Evolutionary conservation across 805 yeast species (phyloP).

Genomic region (Candida ovalis): DNA sequence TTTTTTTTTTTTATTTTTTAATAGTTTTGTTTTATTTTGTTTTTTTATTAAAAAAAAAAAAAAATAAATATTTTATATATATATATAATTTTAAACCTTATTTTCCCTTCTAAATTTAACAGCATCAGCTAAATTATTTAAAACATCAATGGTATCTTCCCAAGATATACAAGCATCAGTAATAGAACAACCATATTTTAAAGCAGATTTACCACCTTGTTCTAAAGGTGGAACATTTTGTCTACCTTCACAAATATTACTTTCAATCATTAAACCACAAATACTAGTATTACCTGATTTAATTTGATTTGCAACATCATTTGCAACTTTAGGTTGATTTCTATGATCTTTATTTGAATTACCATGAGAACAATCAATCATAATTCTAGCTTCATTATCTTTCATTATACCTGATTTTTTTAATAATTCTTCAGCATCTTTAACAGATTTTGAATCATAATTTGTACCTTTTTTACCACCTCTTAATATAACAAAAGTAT

Average conservation of each 20-base stretch:
- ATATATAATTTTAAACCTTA: no score
- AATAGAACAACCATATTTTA: constrained; percentile 90
- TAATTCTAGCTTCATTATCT: constrained; percentile 58
- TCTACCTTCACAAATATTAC: constrained; percentile 87
- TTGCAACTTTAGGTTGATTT: constrained; percentile 93
- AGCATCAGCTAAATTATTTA: constrained; percentile 70
- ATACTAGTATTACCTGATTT: constrained; percentile 68
- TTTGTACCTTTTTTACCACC: constrained; percentile 96
- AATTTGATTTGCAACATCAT: constrained; percentile 73
- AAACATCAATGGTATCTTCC: constrained; percentile 75
- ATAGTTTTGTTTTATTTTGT: no score
- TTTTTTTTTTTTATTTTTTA: no score
- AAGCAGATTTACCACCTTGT: constrained; percentile 65
- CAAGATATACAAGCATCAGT: constrained; percentile 98
- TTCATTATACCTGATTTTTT: constrained; percentile 47
- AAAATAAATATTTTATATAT: no score
- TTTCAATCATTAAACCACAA: constrained; percentile 96
- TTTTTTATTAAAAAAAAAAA: no score
- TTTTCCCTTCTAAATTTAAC: constrained; percentile 68
- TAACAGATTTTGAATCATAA: constrained; percentile 78
- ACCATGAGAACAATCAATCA: constrained; percentile 99
- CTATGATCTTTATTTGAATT: constrained; percentile 91
- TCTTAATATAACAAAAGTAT: constrained; percentile 90
- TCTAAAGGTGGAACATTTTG: constrained; percentile 76
- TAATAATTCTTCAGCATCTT: constrained; percentile 59